Percentiles rank a stretch among this genome's conserved stretches.
Conservation (phyloP, 2,329 filamentous ascomycete genomes). For the Phialocephala sp. region DNA sequence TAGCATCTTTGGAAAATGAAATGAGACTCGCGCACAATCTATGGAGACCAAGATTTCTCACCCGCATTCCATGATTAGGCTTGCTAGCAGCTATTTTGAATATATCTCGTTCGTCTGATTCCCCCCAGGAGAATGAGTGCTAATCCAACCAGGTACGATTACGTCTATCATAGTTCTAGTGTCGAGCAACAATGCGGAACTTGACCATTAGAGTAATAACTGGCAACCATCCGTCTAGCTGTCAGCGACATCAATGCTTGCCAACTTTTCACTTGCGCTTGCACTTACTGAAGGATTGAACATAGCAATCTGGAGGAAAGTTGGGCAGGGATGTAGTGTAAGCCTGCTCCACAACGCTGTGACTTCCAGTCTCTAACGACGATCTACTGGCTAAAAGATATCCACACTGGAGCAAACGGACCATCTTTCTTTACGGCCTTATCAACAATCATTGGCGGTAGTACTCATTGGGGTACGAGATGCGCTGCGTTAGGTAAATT, state of each 20-base stretch:
- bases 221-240: not conserved
- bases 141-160: not conserved
- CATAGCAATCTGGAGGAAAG: not conserved
- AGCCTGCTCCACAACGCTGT: not conserved
- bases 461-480: not conserved
- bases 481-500: too few species aligned
- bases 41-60: not conserved
- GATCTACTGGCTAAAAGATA: not conserved
- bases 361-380: not conserved
- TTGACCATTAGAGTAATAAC: not conserved
- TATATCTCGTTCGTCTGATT: not conserved
- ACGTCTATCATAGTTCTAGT: not conserved
- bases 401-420: not conserved
- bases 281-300: not conserved
- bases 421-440: not conserved
- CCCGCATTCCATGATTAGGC: not conserved
- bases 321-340: not conserved
- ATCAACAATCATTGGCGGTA: not conserved
- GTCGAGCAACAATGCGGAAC: not conserved
- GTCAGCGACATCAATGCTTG: not conserved
- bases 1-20: not conserved
- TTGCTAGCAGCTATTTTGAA: not conserved
- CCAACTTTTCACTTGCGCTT: not conserved
- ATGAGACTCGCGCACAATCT: not conserved
- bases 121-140: not conserved